phyloP scores from a whole-genome alignment of 2,329 filamentous ascomycete species.

The Akanthomyces lecanii region DNA sequence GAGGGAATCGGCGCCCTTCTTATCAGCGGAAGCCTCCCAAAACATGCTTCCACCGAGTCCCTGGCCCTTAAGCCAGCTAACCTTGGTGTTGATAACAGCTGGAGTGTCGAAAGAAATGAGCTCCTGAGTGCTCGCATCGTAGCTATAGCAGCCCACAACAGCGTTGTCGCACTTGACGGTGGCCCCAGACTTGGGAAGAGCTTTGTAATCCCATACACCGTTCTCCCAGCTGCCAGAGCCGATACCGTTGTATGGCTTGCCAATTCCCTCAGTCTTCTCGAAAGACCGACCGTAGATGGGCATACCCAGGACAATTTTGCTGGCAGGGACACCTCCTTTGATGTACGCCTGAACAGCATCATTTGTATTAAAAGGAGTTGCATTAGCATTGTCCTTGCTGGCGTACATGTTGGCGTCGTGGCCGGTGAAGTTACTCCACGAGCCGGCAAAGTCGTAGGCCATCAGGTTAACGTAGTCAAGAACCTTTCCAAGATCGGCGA shows the following conservation, averaged over 20 bases:
- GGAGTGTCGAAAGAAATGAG: slow-evolving; percentile 72
- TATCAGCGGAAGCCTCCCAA: slow-evolving; percentile 76
- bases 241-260: slow-evolving; percentile 57
- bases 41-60: slow-evolving; percentile 76
- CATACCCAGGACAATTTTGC: slow-evolving; percentile 73
- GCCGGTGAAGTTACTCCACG: slow-evolving; percentile 59
- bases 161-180: slow-evolving; percentile 53
- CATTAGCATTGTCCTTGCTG: slow-evolving; percentile 46
- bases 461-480: slow-evolving; percentile 63
- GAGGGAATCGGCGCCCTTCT: slow-evolving; percentile 54
- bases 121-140: slow-evolving; percentile 54
- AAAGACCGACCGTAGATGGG: slow-evolving; percentile 48
- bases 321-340: slow-evolving; percentile 53
- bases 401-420: slow-evolving; percentile 70
- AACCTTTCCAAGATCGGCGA: slow-evolving; percentile 43
- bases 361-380: slow-evolving; percentile 67
- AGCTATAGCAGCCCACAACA: slow-evolving; percentile 65
- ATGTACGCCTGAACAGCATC: slow-evolving; percentile 63
- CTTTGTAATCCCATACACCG: slow-evolving; percentile 80
- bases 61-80: slow-evolving; percentile 56
- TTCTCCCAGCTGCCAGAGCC: slow-evolving; percentile 68
- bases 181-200: slow-evolving; percentile 59
- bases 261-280: slow-evolving; percentile 55
- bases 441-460: slow-evolving; percentile 74
- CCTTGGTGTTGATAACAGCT: slow-evolving; percentile 57